Percentiles rank a stretch among this genome's conserved stretches.
Conservation (phyloP, 139 green algal species). For the Tetradesmus obliquus region DNA sequence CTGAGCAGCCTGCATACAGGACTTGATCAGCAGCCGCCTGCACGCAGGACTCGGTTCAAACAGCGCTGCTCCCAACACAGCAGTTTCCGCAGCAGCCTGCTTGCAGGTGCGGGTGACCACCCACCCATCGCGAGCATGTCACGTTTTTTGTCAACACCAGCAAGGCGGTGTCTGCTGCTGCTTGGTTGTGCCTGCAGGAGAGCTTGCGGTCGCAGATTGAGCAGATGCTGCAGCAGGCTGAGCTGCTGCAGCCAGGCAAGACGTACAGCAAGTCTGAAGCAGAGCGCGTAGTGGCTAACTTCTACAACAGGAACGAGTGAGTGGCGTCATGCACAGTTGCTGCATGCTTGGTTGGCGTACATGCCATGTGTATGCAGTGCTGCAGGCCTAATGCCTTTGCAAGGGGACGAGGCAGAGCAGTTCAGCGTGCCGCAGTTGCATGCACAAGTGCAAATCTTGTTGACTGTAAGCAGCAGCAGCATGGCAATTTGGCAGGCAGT, state of each 20-base stretch:
- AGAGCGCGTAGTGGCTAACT: not conserved
- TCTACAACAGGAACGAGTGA: constrained; percentile 6
- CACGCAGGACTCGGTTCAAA: not conserved
- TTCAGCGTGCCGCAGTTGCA: no score
- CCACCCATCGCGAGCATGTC: not conserved
- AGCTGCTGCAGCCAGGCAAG: not conserved
- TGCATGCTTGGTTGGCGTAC: no score
- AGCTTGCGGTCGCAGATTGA: not conserved
- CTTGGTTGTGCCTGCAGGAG: not conserved
- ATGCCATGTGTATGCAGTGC: no score
- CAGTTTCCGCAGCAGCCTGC: not conserved
- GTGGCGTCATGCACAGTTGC: not conserved
- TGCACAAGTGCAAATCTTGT: no score
- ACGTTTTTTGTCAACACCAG: not conserved
- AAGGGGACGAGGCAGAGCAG: no score
- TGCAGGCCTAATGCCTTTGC: no score
- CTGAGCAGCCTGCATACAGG: not conserved
- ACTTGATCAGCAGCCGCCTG: not conserved
- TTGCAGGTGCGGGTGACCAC: not conserved
- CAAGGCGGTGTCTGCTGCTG: not conserved
- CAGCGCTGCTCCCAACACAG: not conserved
- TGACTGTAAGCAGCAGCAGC: no score
- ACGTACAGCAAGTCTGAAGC: not conserved
- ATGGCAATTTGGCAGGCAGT: no score
- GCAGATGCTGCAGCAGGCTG: not conserved